Percentiles rank a stretch among this genome's conserved stretches.
These are phyloP conservation scores for Pulveroboletus sp. DNA, from an alignment of 768 basidiomycete genomes.

Conservation along the genomic window DNA sequence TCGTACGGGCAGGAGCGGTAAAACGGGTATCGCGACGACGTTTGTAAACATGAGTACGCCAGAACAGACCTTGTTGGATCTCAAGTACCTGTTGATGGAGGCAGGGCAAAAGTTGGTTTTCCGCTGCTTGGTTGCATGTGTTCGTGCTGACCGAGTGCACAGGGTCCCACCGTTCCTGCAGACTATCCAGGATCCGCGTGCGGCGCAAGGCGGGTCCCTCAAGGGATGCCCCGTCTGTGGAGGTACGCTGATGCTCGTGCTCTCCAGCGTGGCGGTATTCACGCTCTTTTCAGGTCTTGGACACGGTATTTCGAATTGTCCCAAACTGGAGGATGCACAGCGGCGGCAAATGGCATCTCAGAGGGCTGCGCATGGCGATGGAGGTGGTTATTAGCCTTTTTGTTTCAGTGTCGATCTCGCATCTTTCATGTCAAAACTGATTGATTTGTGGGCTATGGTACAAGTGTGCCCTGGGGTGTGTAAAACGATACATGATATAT, in stretches of 20 bases:
- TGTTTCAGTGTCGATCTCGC: background rate
- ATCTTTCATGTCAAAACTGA: background rate
- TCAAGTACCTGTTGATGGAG: slow-evolving; percentile 96
- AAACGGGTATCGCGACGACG: slow-evolving; percentile 98
- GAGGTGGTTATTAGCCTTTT: slow-evolving; percentile 33
- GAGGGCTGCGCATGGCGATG: slow-evolving; percentile 64
- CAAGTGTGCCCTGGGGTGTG: slow-evolving; percentile 1
- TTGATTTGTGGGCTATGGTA: slow-evolving; percentile 4
- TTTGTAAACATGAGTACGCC: slow-evolving; percentile 98
- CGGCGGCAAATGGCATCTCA: slow-evolving; percentile 89
- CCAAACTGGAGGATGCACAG: slow-evolving; percentile 93
- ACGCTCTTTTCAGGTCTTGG: slow-evolving; percentile 64
- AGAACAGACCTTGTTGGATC: slow-evolving; percentile 93
- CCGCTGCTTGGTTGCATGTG: background rate
- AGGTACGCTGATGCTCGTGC: slow-evolving; percentile 45
- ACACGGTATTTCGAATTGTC: slow-evolving; percentile 92
- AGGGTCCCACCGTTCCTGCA: slow-evolving; percentile 93
- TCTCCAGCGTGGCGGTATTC: background rate
- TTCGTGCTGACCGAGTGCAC: background rate
- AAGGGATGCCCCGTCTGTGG: slow-evolving; percentile 97
- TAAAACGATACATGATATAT: slow-evolving; percentile 12
- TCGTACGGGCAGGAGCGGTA: slow-evolving; percentile 94
- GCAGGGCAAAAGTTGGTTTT: slow-evolving; percentile 91
- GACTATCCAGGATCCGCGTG: slow-evolving; percentile 88
- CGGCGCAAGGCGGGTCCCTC: slow-evolving; percentile 69